A percentile compares a stretch with the other conserved stretches of the same genome.
Evolutionary conservation across 139 green algal genomes (phyloP).

Genomic region (Asterochloris sp.): DNA sequence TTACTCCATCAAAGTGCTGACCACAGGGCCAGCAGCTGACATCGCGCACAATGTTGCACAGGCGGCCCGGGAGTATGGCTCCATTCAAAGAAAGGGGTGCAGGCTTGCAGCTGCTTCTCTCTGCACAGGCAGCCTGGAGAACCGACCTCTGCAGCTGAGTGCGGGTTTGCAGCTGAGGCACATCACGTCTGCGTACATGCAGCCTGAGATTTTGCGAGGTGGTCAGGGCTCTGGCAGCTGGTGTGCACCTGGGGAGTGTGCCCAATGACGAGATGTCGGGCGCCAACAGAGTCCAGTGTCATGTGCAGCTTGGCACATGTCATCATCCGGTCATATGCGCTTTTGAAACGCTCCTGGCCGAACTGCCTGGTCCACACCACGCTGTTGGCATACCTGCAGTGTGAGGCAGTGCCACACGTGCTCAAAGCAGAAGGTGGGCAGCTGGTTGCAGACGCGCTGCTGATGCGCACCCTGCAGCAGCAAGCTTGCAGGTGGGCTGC

Average conservation of each 20-base stretch:
- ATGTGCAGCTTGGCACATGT: conserved; percentile 51
- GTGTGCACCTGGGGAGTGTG: conserved; percentile 83
- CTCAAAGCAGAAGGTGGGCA: neutral
- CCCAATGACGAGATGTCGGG: conserved; percentile 80
- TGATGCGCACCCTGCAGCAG: neutral
- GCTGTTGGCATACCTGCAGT: conserved; percentile 56
- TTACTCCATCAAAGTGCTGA: neutral
- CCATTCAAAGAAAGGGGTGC: too few species aligned
- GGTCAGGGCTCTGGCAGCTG: neutral
- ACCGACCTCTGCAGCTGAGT: neutral
- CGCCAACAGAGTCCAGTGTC: conserved; percentile 58
- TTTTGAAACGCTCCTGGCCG: conserved; percentile 51
- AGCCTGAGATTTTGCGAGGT: neutral
- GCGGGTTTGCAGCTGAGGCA: neutral
- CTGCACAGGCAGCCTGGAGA: too few species aligned
- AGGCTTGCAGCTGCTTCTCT: too few species aligned
- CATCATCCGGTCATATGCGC: conserved; percentile 56
- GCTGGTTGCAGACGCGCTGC: neutral
- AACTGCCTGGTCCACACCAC: conserved; percentile 90
- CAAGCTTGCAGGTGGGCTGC: neutral
- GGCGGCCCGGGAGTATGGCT: too few species aligned
- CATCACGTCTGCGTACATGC: neutral
- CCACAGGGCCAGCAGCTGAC: too few species aligned
- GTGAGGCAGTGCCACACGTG: neutral
- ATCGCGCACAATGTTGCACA: too few species aligned